A percentile compares a stretch with the other conserved stretches of the same genome.
Conservation (phyloP, 73 alveolate genomes). For the Paramecium sexaurelia region DNA sequence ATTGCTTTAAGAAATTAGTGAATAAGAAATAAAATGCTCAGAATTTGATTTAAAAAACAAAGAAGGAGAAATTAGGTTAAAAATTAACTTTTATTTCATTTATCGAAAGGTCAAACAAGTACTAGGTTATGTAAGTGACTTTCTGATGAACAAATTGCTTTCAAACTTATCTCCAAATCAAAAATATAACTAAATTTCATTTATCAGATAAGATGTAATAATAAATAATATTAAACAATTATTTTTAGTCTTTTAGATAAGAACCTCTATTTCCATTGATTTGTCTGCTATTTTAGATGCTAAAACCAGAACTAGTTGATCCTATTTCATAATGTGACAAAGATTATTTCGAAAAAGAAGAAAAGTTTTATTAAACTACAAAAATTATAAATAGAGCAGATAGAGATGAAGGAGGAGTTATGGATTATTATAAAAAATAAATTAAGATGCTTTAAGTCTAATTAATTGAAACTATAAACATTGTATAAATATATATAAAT, state of each 20-base stretch:
- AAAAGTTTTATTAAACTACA: not conserved
- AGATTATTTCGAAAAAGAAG: not conserved
- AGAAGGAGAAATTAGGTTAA: not conserved
- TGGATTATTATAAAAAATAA: not conserved
- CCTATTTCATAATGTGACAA: not conserved
- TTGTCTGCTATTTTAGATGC: not conserved
- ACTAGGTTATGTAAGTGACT: not conserved
- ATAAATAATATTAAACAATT: not conserved
- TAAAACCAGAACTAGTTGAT: constrained; percentile 1
- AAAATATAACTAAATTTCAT: constrained; percentile 27
- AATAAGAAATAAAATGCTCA: not conserved
- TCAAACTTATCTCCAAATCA: not conserved
- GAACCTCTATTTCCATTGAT: constrained; percentile 35
- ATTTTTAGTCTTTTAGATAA: not conserved
- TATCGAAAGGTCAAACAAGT: not conserved
- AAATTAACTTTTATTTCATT: not conserved
- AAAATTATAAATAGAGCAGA: not conserved
- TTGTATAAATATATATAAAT: not conserved
- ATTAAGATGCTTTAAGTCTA: not conserved
- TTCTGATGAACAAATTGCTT: not conserved
- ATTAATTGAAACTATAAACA: not conserved
- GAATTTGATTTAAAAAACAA: not conserved
- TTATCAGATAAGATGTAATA: constrained; percentile 30
- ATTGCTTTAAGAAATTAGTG: not conserved
- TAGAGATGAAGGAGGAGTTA: not conserved